These are phyloP conservation scores for Hypoxylon sp. DNA, from an alignment of 2,329 filamentous ascomycete species.

Conservation along the genomic window DNA sequence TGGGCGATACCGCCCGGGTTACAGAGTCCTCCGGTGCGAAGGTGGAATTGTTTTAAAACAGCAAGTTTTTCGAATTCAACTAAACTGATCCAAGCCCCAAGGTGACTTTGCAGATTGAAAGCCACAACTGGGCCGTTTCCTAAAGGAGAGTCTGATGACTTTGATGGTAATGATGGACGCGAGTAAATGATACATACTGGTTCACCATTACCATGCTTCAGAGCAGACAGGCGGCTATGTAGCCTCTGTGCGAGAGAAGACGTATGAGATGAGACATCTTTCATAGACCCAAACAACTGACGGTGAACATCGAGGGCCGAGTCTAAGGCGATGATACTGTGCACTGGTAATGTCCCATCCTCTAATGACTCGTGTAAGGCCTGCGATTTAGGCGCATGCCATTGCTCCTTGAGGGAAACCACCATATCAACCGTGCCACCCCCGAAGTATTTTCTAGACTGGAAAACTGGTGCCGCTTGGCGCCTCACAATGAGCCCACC, in stretches of 20 bases:
- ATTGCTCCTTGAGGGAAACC: slow-evolving; percentile 76
- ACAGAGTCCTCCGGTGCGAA: slow-evolving; percentile 89
- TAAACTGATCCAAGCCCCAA: slow-evolving; percentile 79
- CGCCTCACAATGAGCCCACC: slow-evolving; percentile 86
- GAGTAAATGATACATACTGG: slow-evolving; percentile 74
- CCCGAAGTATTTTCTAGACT: slow-evolving; percentile 82
- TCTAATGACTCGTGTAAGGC: slow-evolving; percentile 84
- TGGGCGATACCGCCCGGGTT: slow-evolving; percentile 87
- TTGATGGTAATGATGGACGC: slow-evolving; percentile 41
- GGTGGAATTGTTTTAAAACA: slow-evolving; percentile 78
- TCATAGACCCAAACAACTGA: slow-evolving; percentile 76
- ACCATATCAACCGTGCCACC: slow-evolving; percentile 96
- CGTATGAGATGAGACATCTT: slow-evolving; percentile 75
- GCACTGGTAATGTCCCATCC: slow-evolving; percentile 90
- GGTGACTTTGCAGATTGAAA: slow-evolving; percentile 79
- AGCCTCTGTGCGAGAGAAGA: slow-evolving; percentile 68
- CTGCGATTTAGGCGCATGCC: slow-evolving; percentile 79
- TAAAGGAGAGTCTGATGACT: slow-evolving; percentile 42
- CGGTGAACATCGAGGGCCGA: slow-evolving; percentile 75
- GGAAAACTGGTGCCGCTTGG: slow-evolving; percentile 69
- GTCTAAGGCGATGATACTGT: slow-evolving; percentile 85
- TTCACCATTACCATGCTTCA: slow-evolving; percentile 75
- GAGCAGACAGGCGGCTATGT: slow-evolving; percentile 61
- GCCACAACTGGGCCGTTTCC: slow-evolving; percentile 78
- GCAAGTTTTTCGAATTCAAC: slow-evolving; percentile 89